Base-by-base conservation (phyloP, 1,284 basidiomycete genomes). In the Ustilago bromivora region DNA sequence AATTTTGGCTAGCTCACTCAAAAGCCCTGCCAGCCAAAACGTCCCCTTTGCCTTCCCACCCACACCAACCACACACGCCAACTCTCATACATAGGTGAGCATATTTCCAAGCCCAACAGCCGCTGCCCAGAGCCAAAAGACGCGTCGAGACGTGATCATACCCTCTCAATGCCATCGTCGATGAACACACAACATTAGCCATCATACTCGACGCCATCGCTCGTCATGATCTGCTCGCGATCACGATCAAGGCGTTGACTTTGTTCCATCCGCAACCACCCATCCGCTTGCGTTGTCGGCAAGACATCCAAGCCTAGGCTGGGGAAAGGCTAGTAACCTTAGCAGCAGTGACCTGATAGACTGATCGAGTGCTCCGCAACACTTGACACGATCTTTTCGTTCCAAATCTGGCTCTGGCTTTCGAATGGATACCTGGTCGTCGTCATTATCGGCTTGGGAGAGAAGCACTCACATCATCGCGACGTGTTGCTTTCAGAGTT, bases 101-200 rank as follows among this genome's bases (percentile, higher is more conserved):
- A 71, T 68, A 71, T 72, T 68, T 51, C 62, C 65, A 66, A 61
- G 43, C 57, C n/a, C 61, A 51, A 38, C 58, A 53, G 43, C 61
- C 59, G 55, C 61, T 28, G 46, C 62, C 55, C 43, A 46, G n/a
- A 32, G 52, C 54, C 47, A 35, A 62, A 43, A 65, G 68, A 76
- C 68, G 70, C 70, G 69, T 72, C 65, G 56, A 65, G 69, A 72
- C 69, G 68, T 69, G 74, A 62, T 52, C 17, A 55, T 76, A 52
- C 55, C 62, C 52, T 36, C 40, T 43, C 68, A 38, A 53, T 65
- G 60, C 40, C 46, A 55, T 67, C 58, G 59, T 40, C 54, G 56
- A 32, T 57, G 53, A 32, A 34, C 23, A 60, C 38, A 53, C 64
- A 62, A 51, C 66, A 60, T 66, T 54, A 67, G 28, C 47, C 40